Base-by-base conservation (phyloP, 345 rosid species). In the Physaria fendleri region DNA sequence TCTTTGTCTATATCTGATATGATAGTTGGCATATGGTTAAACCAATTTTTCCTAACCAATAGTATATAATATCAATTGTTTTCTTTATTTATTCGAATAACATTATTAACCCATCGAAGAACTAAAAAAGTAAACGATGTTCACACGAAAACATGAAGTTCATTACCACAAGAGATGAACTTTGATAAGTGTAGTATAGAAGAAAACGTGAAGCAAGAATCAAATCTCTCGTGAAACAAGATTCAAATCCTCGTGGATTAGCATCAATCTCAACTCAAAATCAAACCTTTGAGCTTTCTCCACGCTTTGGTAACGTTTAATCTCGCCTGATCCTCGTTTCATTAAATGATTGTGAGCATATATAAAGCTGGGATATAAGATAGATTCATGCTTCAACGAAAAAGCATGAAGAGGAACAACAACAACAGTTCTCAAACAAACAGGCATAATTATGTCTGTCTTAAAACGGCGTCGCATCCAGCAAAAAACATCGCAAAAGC, bases 161-260 rank as follows among this genome's bases (percentile, higher is more conserved):
- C 5, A 8, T 34, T 0, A 59, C 34, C 61, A 68, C 41, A 68
- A 35, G 34, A 34, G 43, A 55, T 34, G 56, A 52, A 35, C 24
- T 14, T 12, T 9, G 16, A 22, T 18, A 14, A 37, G 35, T 38
- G 50, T 38, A 37, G 35, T 38, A 42, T 38, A 21, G 32, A 56
- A 29, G 43, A 42, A 32, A 59, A 67, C 72, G 65, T 67, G 72
- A 50, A 33, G 14, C 50, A 28, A 46, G 64, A 29, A 28, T 40
- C 21, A 68, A 51, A 59, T 59, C 72, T n/a, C 66, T 59, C 72
- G 66, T 59, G 72, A 50, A 33, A 20, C 50, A 28, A 46, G 64
- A 29, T 38, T 40, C 21, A 68, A 51, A 59, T 59, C 72, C 66
- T 59, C 72, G 66, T 59, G 35, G 46, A 50, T 33, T 50, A 41